These are phyloP conservation scores for Talaromyces funiculosus DNA, from an alignment of 2,329 filamentous ascomycete genomes.

Conservation along the genomic window DNA sequence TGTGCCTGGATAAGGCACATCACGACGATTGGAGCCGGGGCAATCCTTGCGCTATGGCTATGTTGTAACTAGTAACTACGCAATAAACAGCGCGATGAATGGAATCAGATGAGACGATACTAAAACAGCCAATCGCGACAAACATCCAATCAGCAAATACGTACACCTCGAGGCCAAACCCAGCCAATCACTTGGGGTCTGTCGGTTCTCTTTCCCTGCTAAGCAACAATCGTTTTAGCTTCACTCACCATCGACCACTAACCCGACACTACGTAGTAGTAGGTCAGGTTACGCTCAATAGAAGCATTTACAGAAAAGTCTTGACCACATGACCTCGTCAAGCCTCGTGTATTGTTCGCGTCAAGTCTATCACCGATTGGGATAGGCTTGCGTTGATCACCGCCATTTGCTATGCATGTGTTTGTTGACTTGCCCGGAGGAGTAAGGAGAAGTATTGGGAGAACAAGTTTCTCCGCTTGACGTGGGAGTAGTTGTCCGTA, in stretches of 20 bases:
- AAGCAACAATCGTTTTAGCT: not conserved
- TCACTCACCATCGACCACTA: not conserved
- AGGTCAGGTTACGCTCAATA: not conserved
- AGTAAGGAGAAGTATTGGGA: not conserved
- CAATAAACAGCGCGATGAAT: not conserved
- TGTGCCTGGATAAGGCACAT: not conserved
- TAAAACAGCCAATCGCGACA: not conserved
- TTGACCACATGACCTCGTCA: conserved; percentile 3
- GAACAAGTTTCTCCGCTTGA: not conserved
- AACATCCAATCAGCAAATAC: not conserved
- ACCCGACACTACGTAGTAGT: not conserved
- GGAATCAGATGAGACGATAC: not conserved
- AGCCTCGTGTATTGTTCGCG: not conserved
- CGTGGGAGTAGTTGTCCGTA: not conserved
- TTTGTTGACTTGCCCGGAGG: not conserved
- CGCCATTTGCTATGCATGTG: conserved; percentile 1
- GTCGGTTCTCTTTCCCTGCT: not conserved
- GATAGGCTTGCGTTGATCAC: not conserved
- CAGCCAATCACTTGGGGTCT: not conserved
- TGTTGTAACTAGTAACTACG: not conserved
- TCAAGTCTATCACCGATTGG: not conserved
- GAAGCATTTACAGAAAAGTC: not conserved
- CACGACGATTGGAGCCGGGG: not conserved
- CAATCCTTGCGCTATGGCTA: not conserved
- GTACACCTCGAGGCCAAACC: not conserved